These are phyloP conservation scores for Cytospora schulzeri DNA, from an alignment of 2,329 filamentous ascomycete genomes.

Conservation along the genomic window DNA sequence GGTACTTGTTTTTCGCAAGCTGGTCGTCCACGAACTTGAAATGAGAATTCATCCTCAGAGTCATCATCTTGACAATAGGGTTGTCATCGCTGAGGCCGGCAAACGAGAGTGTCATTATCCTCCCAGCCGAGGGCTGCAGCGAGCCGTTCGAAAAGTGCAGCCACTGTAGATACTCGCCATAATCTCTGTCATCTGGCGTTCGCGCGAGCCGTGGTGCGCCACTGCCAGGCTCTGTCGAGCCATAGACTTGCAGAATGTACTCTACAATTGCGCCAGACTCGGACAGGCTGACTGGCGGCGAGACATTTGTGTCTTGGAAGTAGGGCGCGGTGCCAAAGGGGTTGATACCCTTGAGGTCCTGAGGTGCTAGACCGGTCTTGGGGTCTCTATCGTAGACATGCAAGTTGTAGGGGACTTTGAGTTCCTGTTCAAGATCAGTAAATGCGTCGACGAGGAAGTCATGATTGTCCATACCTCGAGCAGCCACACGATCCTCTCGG, in stretches of 20 bases:
- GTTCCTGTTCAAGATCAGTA: conserved; percentile 43
- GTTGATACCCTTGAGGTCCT: conserved; percentile 47
- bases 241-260: conserved; percentile 55
- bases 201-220: conserved; percentile 33
- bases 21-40: conserved; percentile 52
- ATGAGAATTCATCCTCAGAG: conserved; percentile 30
- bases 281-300: conserved; percentile 43
- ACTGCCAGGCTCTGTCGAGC: conserved; percentile 1
- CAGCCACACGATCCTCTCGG: conserved; percentile 65
- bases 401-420: conserved; percentile 53
- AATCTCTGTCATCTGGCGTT: conserved; percentile 54
- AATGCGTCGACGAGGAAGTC: background rate
- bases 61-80: conserved; percentile 34
- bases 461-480: conserved; percentile 49
- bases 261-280: conserved; percentile 64
- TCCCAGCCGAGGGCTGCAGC: conserved; percentile 17
- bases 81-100: conserved; percentile 35
- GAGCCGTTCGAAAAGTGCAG: conserved; percentile 57
- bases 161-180: conserved; percentile 66
- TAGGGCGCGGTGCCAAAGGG: conserved; percentile 60
- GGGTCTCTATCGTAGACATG: conserved; percentile 38
- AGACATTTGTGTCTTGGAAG: conserved; percentile 57
- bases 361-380: conserved; percentile 35
- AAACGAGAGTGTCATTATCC: conserved; percentile 41
- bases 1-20: conserved; percentile 50